phyloP scores from a whole-genome alignment of 106 monocot species.

The Phalaenopsis aphrodite region DNA sequence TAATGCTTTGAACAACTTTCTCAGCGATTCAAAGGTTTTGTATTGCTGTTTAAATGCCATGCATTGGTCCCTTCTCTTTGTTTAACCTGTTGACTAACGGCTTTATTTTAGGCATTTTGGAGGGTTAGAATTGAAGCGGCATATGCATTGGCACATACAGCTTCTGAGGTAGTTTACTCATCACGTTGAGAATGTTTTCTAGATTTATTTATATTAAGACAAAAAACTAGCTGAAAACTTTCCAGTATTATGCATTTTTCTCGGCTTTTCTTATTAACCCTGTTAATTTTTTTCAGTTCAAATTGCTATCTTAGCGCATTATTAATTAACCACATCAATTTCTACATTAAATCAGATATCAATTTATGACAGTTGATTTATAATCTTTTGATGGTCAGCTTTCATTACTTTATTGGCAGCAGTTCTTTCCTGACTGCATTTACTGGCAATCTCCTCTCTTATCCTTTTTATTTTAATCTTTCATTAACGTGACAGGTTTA shows the following conservation, averaged over 20 bases:
- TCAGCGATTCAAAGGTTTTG: constrained; percentile 82
- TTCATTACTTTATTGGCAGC: too few relatives aligned
- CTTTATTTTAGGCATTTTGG: constrained; percentile 72
- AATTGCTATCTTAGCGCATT: neutral
- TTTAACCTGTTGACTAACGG: neutral
- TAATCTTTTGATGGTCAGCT: neutral
- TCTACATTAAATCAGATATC: neutral
- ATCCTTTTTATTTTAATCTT: too few relatives aligned
- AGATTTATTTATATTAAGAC: neutral
- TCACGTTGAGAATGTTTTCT: neutral
- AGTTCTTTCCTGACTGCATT: too few relatives aligned
- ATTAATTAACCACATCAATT: neutral
- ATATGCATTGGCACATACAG: constrained; percentile 75
- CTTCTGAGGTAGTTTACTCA: constrained; percentile 68
- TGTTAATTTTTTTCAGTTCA: neutral
- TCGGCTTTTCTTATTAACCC: neutral
- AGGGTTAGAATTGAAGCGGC: constrained; percentile 98
- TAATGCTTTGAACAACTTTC: constrained; percentile 75
- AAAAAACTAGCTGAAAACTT: neutral
- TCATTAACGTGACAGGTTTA: too few relatives aligned
- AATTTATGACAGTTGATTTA: neutral
- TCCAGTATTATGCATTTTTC: neutral
- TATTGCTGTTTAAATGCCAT: neutral
- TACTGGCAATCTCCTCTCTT: too few relatives aligned
- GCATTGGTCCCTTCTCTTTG: neutral